phyloP scores from a whole-genome alignment of 148 eudicot species.

The Rhododendron simsii region DNA sequence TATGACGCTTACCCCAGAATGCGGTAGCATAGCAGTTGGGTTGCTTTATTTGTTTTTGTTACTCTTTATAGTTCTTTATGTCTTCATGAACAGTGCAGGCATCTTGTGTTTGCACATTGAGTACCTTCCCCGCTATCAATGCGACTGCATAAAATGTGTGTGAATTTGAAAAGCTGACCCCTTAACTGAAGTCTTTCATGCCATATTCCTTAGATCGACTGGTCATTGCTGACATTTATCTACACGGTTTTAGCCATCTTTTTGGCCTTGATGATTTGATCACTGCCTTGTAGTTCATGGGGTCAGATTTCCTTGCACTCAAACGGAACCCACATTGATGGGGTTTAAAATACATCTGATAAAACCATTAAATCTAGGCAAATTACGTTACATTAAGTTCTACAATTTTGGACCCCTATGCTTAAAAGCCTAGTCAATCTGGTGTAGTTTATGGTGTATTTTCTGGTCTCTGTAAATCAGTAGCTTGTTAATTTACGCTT shows the following conservation, averaged over 20 bases:
- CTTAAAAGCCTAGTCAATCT: neutral
- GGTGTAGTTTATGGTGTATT: neutral
- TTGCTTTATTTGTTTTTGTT: neutral
- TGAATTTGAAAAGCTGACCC: neutral
- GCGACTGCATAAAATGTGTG: neutral
- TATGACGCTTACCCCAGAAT: neutral
- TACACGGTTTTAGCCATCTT: neutral
- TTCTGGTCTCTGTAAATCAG: neutral
- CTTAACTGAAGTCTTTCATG: neutral
- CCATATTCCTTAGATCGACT: neutral
- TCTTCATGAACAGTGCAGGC: neutral
- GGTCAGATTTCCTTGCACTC: neutral
- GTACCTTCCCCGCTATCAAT: neutral
- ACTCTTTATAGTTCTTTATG: neutral
- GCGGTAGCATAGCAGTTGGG: neutral
- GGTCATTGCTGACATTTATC: neutral
- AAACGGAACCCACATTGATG: neutral
- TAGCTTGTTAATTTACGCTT: neutral
- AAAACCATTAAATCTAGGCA: neutral
- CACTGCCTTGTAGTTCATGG: neutral
- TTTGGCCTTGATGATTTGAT: neutral
- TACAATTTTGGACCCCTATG: neutral
- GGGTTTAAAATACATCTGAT: neutral
- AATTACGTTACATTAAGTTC: neutral
- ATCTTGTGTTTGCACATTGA: neutral